These are phyloP conservation scores for Pestalotiopsis sp. DNA, from an alignment of 2,329 filamentous ascomycete species.

Conservation along the genomic window DNA sequence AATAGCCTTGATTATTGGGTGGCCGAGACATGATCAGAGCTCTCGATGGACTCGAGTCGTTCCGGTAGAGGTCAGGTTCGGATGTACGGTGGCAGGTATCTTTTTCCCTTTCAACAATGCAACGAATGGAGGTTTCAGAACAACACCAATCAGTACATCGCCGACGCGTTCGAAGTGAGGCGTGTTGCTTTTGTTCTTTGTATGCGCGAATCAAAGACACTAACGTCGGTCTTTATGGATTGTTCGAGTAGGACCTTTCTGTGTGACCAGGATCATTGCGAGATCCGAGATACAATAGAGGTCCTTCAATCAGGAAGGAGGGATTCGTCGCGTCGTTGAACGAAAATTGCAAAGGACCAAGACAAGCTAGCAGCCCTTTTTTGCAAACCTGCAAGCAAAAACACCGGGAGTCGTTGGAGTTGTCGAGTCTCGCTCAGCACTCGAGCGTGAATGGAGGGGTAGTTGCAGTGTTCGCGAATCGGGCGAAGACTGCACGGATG, in stretches of 20 bases:
- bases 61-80: not conserved
- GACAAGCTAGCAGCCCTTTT: not conserved
- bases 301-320: not conserved
- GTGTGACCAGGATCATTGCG: slow-evolving; percentile 4
- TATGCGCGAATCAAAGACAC: slow-evolving; percentile 14
- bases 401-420: not conserved
- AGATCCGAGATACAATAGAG: not conserved
- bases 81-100: not conserved
- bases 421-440: not conserved
- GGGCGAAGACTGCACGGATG: not conserved
- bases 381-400: not conserved
- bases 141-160: slow-evolving; percentile 7
- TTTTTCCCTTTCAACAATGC: not conserved
- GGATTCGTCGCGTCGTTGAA: not conserved
- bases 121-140: slow-evolving; percentile 2
- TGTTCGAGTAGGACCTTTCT: slow-evolving; percentile 1
- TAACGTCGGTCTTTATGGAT: slow-evolving; percentile 13
- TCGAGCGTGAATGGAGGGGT: not conserved
- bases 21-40: slow-evolving; percentile 40
- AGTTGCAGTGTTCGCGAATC: not conserved
- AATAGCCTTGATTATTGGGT: slow-evolving; percentile 38
- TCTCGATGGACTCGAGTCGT: not conserved
- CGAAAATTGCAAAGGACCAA: not conserved
- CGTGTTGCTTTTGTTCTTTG: not conserved
- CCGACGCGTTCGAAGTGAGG: not conserved